These are phyloP conservation scores for Lepidium sativum DNA, from an alignment of 345 rosid species.

Conservation along the genomic window DNA sequence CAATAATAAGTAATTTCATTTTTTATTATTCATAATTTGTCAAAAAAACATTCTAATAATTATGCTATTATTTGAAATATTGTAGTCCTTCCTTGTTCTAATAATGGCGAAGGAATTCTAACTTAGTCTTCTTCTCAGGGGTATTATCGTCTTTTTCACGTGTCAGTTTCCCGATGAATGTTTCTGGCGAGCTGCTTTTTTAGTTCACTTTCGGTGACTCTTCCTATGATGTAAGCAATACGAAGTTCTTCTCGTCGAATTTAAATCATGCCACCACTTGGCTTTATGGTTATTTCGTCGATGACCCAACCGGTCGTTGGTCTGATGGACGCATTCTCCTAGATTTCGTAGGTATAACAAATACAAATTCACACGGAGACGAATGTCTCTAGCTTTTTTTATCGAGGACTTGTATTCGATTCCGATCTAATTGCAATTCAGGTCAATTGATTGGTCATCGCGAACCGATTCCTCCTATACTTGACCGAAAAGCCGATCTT, in stretches of 20 bases:
- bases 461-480: conserved; percentile 21
- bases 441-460: conserved; percentile 13
- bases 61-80: no score
- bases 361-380: background rate
- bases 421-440: background rate
- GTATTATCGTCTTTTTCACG: background rate
- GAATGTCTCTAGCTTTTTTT: background rate
- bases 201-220: conserved; percentile 31
- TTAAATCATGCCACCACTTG: conserved; percentile 24
- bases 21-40: no score
- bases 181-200: conserved; percentile 18
- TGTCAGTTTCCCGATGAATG: background rate
- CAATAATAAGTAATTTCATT: no score
- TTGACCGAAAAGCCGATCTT: conserved; percentile 20
- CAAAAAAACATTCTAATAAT: no score
- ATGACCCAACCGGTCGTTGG: conserved; percentile 27
- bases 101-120: conserved; percentile 3
- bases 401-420: background rate
- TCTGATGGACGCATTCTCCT: conserved; percentile 25
- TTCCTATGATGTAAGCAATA: conserved; percentile 32
- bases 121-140: conserved; percentile 4
- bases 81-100: no score
- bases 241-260: conserved; percentile 14
- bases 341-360: conserved; percentile 4
- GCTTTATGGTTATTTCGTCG: conserved; percentile 27